These are phyloP conservation scores for Dicorynia guianensis DNA, from an alignment of 306 rosid genomes.

Conservation along the genomic window DNA sequence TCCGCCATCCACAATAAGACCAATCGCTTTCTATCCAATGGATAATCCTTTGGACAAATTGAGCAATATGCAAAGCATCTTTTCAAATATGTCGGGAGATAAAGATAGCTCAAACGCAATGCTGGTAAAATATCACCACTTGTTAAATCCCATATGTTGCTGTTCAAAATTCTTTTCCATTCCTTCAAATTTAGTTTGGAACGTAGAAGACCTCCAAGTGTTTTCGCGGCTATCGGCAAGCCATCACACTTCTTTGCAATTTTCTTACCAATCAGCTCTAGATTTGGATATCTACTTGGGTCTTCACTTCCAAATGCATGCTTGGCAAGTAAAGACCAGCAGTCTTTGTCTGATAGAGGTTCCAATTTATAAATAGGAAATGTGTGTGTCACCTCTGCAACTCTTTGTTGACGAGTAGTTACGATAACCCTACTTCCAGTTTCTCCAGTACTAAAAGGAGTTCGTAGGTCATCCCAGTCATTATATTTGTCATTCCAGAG, in stretches of 20 bases:
- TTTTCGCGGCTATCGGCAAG: conserved; percentile 48
- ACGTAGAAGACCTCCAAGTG: conserved; percentile 42
- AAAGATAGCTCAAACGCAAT: conserved; percentile 36
- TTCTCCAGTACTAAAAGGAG: conserved; percentile 31
- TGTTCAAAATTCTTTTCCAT: conserved; percentile 42
- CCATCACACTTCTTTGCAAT: conserved; percentile 47
- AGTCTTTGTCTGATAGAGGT: not conserved
- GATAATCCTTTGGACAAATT: conserved; percentile 38
- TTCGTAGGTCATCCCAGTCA: conserved; percentile 43
- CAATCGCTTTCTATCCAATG: conserved; percentile 29
- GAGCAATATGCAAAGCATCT: conserved; percentile 44
- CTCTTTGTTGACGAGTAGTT: conserved; percentile 43
- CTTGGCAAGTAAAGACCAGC: too few species aligned
- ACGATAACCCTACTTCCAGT: conserved; percentile 46
- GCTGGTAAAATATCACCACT: conserved; percentile 50
- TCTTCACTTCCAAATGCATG: too few species aligned
- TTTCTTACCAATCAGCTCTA: conserved; percentile 32
- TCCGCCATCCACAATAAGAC: conserved; percentile 58
- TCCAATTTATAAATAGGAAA: conserved; percentile 37
- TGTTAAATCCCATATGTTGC: conserved; percentile 56
- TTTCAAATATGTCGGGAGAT: conserved; percentile 37
- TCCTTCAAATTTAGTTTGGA: conserved; percentile 34
- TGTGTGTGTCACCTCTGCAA: conserved; percentile 46
- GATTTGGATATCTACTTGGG: too few species aligned
- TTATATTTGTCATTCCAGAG: not conserved